Base-by-base conservation (phyloP, 305 asterid genomes). In the Stenogyne calaminthoides region DNA sequence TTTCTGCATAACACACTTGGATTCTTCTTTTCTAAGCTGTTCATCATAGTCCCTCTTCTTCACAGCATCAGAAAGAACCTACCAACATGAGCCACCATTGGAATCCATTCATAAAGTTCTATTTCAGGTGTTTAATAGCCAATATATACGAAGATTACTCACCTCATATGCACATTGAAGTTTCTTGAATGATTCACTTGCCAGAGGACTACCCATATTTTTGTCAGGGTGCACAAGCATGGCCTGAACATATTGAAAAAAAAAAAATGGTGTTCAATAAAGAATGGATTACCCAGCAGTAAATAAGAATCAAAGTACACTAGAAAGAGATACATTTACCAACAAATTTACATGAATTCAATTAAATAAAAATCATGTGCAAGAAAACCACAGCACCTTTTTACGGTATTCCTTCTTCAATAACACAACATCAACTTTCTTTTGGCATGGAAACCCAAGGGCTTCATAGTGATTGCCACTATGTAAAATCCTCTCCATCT, bases 191-290 rank as follows among this genome's bases (percentile, higher is more conserved):
- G 99, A 95, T 78, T 95, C 99, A 77, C 98, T 91, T 59, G 99
- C 96, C 71, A 82, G 84, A 34, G 94, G 84, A 74, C 89, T 90
- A 76, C 98, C 98, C 98, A 90, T 92, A 78, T 95, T 95, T 80
- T 95, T 95, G 83, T 95, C 99, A 9, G 99, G 99, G 81, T 95
- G 99, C 79, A 95, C 98, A 74, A 95, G 96, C 96, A 92, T 92
- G 71, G 99, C 99, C 99, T 95, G 82, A 29, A 75, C 69, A 77
- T 25, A 25, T 25, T 2, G 0, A 0, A 25, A 25, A 25, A 74
- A 29, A 32, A 74, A 73, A 69, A 73, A 6, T 42, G 16, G 46
- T 14, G 59, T 70, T 75, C 16, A 62, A 40, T 46, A 39, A 75
- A 29, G 39, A 52, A 25, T 25, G 29, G 29, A 25, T 25, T 25